Percentiles rank a stretch among this genome's conserved stretches.
These are phyloP conservation scores for Globisporangium paddicum DNA, from an alignment of 352 stramenopile genomes.

Conservation along the genomic window DNA sequence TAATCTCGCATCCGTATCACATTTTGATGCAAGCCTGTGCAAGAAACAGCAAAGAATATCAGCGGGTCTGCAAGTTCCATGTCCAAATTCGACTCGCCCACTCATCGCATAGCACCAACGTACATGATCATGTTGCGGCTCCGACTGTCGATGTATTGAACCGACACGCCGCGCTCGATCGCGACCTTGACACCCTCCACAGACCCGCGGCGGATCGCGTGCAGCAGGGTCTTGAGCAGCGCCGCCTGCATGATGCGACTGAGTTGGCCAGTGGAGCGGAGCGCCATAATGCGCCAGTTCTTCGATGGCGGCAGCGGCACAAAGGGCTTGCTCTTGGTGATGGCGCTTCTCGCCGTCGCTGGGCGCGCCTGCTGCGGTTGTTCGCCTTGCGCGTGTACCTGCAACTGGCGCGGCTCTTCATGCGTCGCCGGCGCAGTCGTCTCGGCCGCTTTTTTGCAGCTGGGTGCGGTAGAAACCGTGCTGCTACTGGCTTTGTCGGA, in stretches of 20 bases:
- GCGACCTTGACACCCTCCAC: constrained; percentile 80
- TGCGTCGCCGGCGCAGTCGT: neutral
- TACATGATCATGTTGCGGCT: constrained; percentile 84
- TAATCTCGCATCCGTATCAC: constrained; percentile 74
- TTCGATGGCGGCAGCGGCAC: constrained; percentile 38
- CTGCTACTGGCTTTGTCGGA: neutral
- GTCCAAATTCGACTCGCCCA: neutral
- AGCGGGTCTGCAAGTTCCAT: neutral
- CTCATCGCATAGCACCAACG: neutral
- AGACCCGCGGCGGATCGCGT: constrained; percentile 71
- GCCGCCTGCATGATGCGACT: constrained; percentile 75
- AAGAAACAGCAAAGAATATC: neutral
- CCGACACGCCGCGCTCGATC: constrained; percentile 75
- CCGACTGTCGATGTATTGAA: constrained; percentile 72
- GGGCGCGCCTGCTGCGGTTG: constrained; percentile 2
- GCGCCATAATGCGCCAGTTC: constrained; percentile 42
- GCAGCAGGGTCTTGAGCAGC: constrained; percentile 80
- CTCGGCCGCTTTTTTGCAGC: neutral
- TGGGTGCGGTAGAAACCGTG: constrained; percentile 2
- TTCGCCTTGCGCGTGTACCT: neutral
- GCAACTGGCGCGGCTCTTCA: neutral
- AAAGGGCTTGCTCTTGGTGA: constrained; percentile 26
- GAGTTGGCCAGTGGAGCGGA: constrained; percentile 61
- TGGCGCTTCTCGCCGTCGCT: constrained; percentile 7
- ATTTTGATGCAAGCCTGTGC: constrained; percentile 64